These are phyloP conservation scores for Castanea sativa DNA, from an alignment of 306 rosid species.

Conservation along the genomic window DNA sequence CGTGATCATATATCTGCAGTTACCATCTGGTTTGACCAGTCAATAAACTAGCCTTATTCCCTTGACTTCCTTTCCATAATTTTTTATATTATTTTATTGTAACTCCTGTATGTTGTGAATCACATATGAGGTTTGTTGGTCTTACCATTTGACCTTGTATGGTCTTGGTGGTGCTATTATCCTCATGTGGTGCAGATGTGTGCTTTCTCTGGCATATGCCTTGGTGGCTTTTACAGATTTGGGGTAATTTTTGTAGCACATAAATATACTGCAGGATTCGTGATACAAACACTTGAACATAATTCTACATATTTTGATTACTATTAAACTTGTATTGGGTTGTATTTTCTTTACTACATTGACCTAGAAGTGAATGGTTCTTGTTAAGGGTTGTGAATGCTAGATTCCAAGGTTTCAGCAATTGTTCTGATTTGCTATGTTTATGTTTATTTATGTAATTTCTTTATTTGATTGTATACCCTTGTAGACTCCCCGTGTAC, in stretches of 20 bases:
- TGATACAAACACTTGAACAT: background rate
- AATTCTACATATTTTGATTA: background rate
- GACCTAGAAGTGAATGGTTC: background rate
- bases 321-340: background rate
- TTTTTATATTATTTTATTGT: too few species aligned
- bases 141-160: background rate
- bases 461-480: too few species aligned
- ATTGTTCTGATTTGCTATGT: conserved; percentile 7
- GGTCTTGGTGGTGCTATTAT: background rate
- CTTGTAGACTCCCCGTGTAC: too few species aligned
- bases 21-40: too few species aligned
- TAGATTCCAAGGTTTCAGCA: background rate
- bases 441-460: background rate
- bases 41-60: too few species aligned
- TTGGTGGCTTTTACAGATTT: background rate
- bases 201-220: background rate
- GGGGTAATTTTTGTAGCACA: background rate
- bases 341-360: background rate
- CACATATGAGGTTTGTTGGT: background rate
- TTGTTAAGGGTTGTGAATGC: background rate
- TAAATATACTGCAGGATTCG: background rate
- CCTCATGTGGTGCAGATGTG: background rate
- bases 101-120: background rate
- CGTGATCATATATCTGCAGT: too few species aligned
- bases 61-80: too few species aligned